Evolutionary conservation across 805 yeast species (phyloP), one percentile per base, ranked within the genome.

Genomic region (Starmerella powellii): DNA sequence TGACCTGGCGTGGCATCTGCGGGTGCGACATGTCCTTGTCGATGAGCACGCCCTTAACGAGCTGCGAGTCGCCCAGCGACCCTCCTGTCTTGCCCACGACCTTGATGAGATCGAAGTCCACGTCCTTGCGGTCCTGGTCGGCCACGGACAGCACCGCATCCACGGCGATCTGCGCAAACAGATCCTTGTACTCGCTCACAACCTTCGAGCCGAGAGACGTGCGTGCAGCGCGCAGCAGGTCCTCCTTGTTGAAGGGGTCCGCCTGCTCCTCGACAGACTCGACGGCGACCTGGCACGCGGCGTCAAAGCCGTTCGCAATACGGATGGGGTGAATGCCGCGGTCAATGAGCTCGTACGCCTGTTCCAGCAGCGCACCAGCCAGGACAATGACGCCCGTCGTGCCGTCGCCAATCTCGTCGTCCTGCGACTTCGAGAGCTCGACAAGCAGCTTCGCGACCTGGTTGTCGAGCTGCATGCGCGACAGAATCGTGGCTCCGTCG

Each of bases 1-100:
- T 59, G 35, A 88, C 72, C 41, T 63, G 61, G 58, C 84, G 84
- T 39, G 95, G 91, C 98, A 91, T 91, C 65, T 91, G 99, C 3
- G 97, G 95, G 63, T 91, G 98, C 1, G 95, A 85, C 63, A 87
- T 88, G 58, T 91, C 97, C 66, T 91, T 91, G 63, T 91, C 98
- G 46, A 91, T 69, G 33, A 91, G 73, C 34, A 91, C 96, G 62
- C 99, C 99, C 55, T 74, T 78, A 56, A 91, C 83, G 44, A 88
- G 70, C 50, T 71, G 68, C 3, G 95, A 80, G 61, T 88, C 95
- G 52, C 78, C 83, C 45, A 91, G 67, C 16, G 95, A 68, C 5
- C 98, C 99, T 52, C 99, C 98, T 34, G 84, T 86, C 64, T 86
- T 87, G 46, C 94, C 94, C 62, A 86, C 95, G 58, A 91, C 79